Conservation (phyloP, 306 rosid genomes). For the Cucurbita argyrosperma region DNA sequence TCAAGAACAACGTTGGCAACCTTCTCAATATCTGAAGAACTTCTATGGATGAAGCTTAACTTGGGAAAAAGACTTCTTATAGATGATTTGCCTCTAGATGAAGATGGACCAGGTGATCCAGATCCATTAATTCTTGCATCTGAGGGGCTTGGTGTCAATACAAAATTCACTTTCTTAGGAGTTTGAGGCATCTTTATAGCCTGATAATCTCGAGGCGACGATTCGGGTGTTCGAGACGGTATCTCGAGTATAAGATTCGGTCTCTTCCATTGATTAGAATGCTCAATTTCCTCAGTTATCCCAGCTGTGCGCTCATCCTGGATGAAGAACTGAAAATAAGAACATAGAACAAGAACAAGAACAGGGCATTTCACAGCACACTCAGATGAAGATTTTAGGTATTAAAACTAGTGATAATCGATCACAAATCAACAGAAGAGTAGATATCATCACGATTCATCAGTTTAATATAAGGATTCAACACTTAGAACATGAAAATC, state of each 20-base stretch:
- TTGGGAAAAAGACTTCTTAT: slow-evolving; percentile 56
- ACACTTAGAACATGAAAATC: too few relatives aligned
- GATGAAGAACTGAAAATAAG: background rate
- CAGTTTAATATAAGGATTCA: background rate
- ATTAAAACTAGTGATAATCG: background rate
- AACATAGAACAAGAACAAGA: background rate
- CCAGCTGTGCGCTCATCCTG: slow-evolving; percentile 45
- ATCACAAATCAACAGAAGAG: background rate
- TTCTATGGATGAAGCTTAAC: slow-evolving; percentile 45
- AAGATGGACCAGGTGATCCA: slow-evolving; percentile 34
- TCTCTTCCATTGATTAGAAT: slow-evolving; percentile 36
- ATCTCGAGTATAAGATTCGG: slow-evolving; percentile 48
- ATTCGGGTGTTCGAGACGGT: slow-evolving; percentile 35
- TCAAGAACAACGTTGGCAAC: slow-evolving; percentile 30
- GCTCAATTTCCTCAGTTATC: slow-evolving; percentile 21
- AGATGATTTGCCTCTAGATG: slow-evolving; percentile 59
- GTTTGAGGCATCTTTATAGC: slow-evolving; percentile 63
- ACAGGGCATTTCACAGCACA: background rate
- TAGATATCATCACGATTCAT: background rate
- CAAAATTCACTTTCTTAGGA: slow-evolving; percentile 77
- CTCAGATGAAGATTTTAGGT: background rate
- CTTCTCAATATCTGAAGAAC: slow-evolving; percentile 60
- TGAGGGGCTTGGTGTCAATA: slow-evolving; percentile 39
- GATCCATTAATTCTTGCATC: slow-evolving; percentile 32
- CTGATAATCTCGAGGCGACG: slow-evolving; percentile 24